Evolutionary conservation across 371 early-diverging fungal species (phyloP), one percentile per base, ranked within the genome.

Genomic region (Mortierella sp.): DNA sequence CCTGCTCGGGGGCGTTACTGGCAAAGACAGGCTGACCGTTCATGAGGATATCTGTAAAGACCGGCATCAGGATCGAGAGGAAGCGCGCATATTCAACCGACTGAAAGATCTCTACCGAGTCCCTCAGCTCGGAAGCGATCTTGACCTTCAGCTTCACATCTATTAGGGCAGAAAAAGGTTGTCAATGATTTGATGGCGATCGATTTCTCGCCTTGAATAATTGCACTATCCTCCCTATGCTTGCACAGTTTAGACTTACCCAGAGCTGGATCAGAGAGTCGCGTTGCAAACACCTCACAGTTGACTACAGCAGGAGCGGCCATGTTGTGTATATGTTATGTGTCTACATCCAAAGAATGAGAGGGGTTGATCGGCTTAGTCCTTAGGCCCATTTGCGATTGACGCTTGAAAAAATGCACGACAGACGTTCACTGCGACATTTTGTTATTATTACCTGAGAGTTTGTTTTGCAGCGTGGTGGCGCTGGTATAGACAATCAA

Each of bases 21-120:
- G 92, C 88, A 89, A 97, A 97, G 2, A 94, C 96, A 2, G 98
- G 95, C 47, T 91, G 93, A 5, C 93, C 94, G 52, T 95, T 94
- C 68, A 92, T 89, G 72, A 99, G 84, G 6, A 98, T 92, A 71
- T 93, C 92, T 24, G 92, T 88, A 80, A 99, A 96, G 16, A 95
- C 95, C 9, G 98, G 98, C 88, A 98, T 91, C 75, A 98, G 86
- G 26, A 93, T 91, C 21, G 93, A 88, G 47, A 97, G 89, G 76
- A 96, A 96, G 60, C 95, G 92, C 34, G 95, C 92, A 88, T 96
- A 96, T 81, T 99, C 98, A 65, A 92, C 91, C 26, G 94, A 91
- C 85, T 97, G 97, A 73, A 96, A 94, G 31, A 96, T 90, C 88
- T 98, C 98, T 10, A 98, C 95, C 65, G 96, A 95, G 88, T 99